Base-by-base conservation (phyloP, 257 asterid species). In the Cordia subcordata region DNA sequence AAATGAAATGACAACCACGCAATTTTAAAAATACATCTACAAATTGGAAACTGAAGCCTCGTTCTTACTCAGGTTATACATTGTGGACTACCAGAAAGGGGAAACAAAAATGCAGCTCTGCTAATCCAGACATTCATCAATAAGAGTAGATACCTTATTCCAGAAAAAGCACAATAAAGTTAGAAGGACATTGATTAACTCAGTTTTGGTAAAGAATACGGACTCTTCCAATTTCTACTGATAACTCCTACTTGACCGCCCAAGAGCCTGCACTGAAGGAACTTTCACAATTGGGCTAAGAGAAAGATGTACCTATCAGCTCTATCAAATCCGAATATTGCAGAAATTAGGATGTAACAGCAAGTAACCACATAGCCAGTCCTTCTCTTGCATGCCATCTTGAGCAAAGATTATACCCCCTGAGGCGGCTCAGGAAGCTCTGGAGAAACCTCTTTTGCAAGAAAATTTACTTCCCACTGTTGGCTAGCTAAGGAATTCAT, bases 361-460 rank as follows among this genome's bases (percentile, higher is more conserved):
- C 71, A 57, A 80, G 85, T 61, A 87, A 76, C 96, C 96, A 87
- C 22, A 83, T 61, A 84, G 66, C 95, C 93, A 87, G 72, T 87
- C 90, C 72, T 78, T 80, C 63, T 76, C 86, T 71, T 77, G 84
- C 95, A 87, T 87, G 58, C 93, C 93, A 75, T 84, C 95, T 62
- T 93, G 78, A 50, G 93, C 90, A 76, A 87, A 87, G 79, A 84
- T 87, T 35, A 87, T 87, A 38, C 95, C 95, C 95, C 95, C 52
- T 84, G 67, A 73, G 85, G 90, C 23, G 95, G 95, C 61, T 87
- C 95, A 4, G 95, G 95, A 55, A 84, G 86, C 87, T 84, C 93
- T 1, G 95, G 82, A 49, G 95, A 93, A 73, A 87, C 90, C 75
- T 87, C 94, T 73, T 84, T 93, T 64, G 90, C 93, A 53, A 90